Base-by-base conservation (phyloP, 1,284 basidiomycete genomes). In the Cryptococcus sp. region DNA sequence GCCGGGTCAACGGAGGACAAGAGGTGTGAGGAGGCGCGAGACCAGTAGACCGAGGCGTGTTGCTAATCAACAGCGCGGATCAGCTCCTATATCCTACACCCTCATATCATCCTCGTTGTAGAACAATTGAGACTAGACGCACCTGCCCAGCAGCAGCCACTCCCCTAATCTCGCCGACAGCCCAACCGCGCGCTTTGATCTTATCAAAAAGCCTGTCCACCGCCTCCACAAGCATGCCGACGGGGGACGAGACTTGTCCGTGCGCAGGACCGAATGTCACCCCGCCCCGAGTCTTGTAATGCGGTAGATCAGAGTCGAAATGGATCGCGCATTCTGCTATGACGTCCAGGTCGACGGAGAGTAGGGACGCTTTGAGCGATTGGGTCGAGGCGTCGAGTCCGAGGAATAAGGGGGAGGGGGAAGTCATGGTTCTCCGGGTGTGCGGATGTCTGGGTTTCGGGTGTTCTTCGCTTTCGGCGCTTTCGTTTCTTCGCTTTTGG, bases 31-130 rank as follows among this genome's bases (percentile, higher is more conserved):
- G 88, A 88, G 3, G 81, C 77, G 11, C 78, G 68, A 0, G 89
- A 88, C 88, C 90, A 93, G 73, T 89, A 93, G 10, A 93, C 90
- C 1, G 89, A 91, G 11, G 91, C 91, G 73, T 95, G 92, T 88
- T 95, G 92, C 88, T 35, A 10, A 35, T 35, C 5, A 35, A 2
- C 10, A 10, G 30, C 10, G 30, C 30, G 30, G 30, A 35, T 35
- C 30, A 35, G 30, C 30, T 25, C 25, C 25, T 25, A 6, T 6
- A 25, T 25, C 25, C 6, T 25, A 25, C 25, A 3, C 6, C 25
- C 25, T 25, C 25, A 6, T 25, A 25, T 25, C 25, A 25, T 25
- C 25, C n/a, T n/a, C n/a, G n/a, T n/a, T n/a, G n/a, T n/a, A n/a
- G n/a, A n/a, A n/a, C n/a, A 5, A 17, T 20, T 17, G 20, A 10